Evolutionary conservation across 164 flowering plant species (phyloP).

Genomic region (Umbellularia californica): DNA sequence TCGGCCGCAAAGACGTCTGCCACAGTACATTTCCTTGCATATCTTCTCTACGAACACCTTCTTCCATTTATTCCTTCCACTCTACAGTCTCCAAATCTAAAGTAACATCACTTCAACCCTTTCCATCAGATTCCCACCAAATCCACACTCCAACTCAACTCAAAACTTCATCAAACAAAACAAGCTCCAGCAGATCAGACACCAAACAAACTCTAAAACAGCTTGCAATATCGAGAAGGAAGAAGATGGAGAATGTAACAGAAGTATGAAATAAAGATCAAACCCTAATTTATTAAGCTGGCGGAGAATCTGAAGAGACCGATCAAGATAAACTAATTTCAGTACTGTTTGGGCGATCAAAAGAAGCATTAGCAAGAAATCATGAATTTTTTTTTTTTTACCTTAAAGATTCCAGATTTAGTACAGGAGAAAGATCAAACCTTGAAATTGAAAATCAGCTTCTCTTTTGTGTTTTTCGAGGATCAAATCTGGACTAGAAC

Average conservation of each 20-base stretch:
- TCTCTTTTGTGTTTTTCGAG: conserved; percentile 3
- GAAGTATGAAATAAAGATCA: neutral
- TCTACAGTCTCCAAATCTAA: conserved; percentile 2
- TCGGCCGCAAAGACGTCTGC: conserved; percentile 43
- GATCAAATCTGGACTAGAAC: neutral
- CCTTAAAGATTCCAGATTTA: neutral
- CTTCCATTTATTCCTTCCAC: conserved; percentile 43
- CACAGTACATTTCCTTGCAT: conserved; percentile 32
- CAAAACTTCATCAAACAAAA: neutral
- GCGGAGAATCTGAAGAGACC: neutral
- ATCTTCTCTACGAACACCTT: conserved; percentile 30
- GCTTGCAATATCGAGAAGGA: neutral
- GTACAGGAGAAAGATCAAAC: conserved; percentile 1
- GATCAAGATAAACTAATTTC: neutral
- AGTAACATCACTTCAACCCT: neutral
- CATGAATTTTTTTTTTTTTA: conserved; percentile 1
- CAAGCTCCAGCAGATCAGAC: neutral
- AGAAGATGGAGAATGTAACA: neutral
- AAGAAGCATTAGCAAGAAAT: conserved; percentile 3
- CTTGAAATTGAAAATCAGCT: neutral
- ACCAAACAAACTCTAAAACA: neutral
- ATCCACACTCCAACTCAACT: neutral
- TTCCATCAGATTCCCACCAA: neutral
- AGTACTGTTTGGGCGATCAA: neutral
- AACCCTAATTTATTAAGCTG: neutral